Evolutionary conservation across 1,139 yeast genomes (phyloP).

Genomic region (Meyerozyma carpophila): DNA sequence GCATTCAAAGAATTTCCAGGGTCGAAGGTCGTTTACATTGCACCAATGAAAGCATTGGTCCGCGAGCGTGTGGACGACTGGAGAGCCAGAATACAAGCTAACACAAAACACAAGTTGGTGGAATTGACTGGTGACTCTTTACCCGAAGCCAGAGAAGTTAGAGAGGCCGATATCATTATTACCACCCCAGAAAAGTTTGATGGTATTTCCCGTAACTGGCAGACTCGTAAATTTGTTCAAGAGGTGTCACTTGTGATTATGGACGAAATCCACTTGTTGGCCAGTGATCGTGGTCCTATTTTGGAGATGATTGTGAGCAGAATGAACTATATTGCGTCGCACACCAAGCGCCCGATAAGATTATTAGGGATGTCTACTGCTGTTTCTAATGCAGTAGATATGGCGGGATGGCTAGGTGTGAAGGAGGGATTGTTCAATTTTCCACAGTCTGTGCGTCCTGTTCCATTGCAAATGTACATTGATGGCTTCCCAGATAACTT

Average conservation of each 20-base stretch:
- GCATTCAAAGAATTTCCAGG: constrained; percentile 79
- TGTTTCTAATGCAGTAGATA: constrained; percentile 93
- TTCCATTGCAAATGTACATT: constrained; percentile 94
- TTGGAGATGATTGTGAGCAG: constrained; percentile 98
- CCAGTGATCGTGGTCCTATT: constrained; percentile 97
- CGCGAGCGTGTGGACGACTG: constrained; percentile 96
- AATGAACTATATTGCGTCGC: constrained; percentile 85
- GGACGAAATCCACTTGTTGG: constrained; percentile 97
- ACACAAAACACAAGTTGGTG: constrained; percentile 65
- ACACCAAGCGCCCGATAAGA: constrained; percentile 70
- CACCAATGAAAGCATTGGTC: constrained; percentile 98
- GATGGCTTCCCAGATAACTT: constrained; percentile 96
- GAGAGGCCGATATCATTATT: constrained; percentile 84
- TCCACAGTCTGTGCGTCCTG: constrained; percentile 95
- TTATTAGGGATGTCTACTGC: constrained; percentile 95
- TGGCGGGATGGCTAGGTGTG: constrained; percentile 97
- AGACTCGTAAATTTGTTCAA: constrained; percentile 87
- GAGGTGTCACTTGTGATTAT: constrained; percentile 86
- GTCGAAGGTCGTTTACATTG: constrained; percentile 87
- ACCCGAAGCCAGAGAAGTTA: constrained; percentile 83
- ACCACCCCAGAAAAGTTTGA: constrained; percentile 98
- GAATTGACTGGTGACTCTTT: constrained; percentile 96
- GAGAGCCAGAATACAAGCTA: constrained; percentile 58
- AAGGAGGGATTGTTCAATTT: constrained; percentile 86
- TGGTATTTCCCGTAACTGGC: constrained; percentile 99